Evolutionary conservation across 2,329 filamentous ascomycete genomes (phyloP), one percentile per base, ranked within the genome.

Genomic region (Corniculantispora saksenae): DNA sequence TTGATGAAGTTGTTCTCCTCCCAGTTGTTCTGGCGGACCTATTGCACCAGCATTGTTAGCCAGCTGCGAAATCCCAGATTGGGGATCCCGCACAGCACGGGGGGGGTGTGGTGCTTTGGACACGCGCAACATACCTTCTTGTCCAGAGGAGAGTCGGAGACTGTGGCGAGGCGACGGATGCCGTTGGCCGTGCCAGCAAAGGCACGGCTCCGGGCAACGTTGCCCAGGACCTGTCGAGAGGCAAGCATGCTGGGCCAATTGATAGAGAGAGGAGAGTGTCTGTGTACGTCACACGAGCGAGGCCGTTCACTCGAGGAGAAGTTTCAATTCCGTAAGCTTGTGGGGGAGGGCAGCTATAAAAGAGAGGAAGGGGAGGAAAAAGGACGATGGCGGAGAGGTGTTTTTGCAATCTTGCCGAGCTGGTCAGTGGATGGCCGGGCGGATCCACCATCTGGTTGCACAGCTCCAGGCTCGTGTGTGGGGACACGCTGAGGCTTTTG

Each of bases 1-100:
- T 97, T 97, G 86, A 98, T 97, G 86, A 93, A 97, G 87, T 96
- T 95, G 81, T 87, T 88, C 81, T 93, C 91, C 83, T 99, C 95
- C 86, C 89, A 93, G 83, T 93, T 97, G 86, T 94, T 97, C 87
- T 98, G 97, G 81, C 91, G 91, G 80, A 99, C 85, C 85, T 88
- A 67, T 67, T 8, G 17, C 13, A 12, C 6, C 7, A 45, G 25
- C 13, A 3, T 19, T 10, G 40, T 55, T 56, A 55, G 51, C 21
- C 32, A 12, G 17, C 17, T 53, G 7, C 5, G 32, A 32, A 32
- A 10, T 5, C 5, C 32, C 32, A 32, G 10, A 10, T 32, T 32
- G 32, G 6, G 32, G 10, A 23, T 35, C 9, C 13, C 19, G 57
- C 21, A 19, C 32, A 19, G 45, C 4, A 40, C 13, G 19, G 25